Evolutionary conservation across 1,139 yeast species (phyloP), one percentile per base, ranked within the genome.

Genomic region (Candida sp.): DNA sequence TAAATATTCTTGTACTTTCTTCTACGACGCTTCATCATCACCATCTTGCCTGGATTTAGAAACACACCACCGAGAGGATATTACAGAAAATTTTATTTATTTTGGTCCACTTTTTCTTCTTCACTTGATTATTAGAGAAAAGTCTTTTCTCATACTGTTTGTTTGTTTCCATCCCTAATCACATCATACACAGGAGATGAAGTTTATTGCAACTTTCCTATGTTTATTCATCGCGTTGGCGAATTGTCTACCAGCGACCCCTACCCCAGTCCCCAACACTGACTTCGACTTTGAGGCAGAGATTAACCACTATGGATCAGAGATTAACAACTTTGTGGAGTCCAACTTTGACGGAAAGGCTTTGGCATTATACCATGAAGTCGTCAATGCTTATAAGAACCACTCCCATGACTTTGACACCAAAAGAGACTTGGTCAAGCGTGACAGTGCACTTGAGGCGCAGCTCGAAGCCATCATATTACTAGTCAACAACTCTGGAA

Each of bases 401-500:
- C 12, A 38, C 27, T 38, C 42, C 28, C 9, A 38, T 11, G 6
- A 3, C 11, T 31, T 17, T n/a, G 38, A 34, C 7, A 12, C 25
- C n/a, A 38, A 5, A 5, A 25, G 25, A 5, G 44, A 11, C 5
- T 22, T 55, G 6, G 23, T 53, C 35, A 55, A 57, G 46, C 61
- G 71, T 57, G 67, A 61, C 46, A 50, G 62, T 37, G 38, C 33
- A 37, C 38, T 31, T n/a, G 61, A 63, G 53, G 56, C 58, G 7
- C 58, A 63, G 9, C 59, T 70, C 46, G 68, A 63, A 33, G 47
- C 62, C 8, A 53, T 72, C 23, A 55, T 75, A 27, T 48, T 56
- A 17, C 47, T 63, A n/a, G 62, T 76, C 35, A 76, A 77, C 57
- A 57, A 55, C 33, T 67, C 80, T 1, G 80, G 78, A 11, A 55